These are phyloP conservation scores for Magnusiomyces ingens DNA, from an alignment of 1,139 yeast species.

Conservation along the genomic window DNA sequence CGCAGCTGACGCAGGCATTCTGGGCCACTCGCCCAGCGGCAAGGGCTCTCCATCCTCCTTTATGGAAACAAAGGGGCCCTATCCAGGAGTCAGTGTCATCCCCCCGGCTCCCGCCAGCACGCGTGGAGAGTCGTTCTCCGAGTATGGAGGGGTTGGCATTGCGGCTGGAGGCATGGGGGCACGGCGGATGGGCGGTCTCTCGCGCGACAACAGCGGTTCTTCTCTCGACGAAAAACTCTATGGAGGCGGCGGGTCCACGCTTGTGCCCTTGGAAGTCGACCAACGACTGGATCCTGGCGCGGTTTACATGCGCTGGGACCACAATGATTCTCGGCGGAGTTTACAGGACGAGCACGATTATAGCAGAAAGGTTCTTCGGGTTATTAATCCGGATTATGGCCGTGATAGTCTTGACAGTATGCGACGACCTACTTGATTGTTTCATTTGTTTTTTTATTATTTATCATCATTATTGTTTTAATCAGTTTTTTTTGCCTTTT, in stretches of 20 bases:
- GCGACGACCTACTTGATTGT: too few species aligned
- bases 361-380: constrained; percentile 61
- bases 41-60: too few species aligned
- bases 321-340: constrained; percentile 53
- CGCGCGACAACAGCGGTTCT: constrained; percentile 8
- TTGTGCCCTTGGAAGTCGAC: constrained; percentile 51
- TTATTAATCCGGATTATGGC: too few species aligned
- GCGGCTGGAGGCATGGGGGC: too few species aligned
- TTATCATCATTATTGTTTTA: too few species aligned
- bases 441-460: too few species aligned
- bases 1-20: too few species aligned
- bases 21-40: too few species aligned
- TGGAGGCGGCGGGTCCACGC: constrained; percentile 22
- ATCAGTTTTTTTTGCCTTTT: too few species aligned
- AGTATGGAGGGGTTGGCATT: too few species aligned
- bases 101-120: neutral
- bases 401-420: too few species aligned
- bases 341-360: constrained; percentile 70
- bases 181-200: neutral
- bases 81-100: neutral
- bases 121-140: too few species aligned
- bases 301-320: constrained; percentile 48
- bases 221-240: constrained; percentile 13
- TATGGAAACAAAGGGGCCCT: neutral
- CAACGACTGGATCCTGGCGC: constrained; percentile 62